Conservation (phyloP, 352 stramenopile species). For the Heterotrichella gracilis region DNA sequence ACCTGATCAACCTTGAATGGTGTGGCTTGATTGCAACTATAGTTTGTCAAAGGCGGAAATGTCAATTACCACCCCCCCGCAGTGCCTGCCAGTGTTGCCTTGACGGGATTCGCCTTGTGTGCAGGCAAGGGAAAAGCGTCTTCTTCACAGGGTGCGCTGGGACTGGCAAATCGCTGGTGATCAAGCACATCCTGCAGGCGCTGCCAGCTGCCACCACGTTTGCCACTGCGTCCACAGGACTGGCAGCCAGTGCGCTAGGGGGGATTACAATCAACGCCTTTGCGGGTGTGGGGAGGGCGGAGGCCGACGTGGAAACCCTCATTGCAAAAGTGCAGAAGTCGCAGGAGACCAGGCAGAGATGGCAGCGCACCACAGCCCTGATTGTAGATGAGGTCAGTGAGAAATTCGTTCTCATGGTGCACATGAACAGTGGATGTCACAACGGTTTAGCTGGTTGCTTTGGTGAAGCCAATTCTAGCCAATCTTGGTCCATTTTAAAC, state of each 20-base stretch:
- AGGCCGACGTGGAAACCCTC: neutral
- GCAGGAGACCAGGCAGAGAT: conserved; percentile 12
- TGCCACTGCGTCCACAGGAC: conserved; percentile 19
- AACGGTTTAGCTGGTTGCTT: no score
- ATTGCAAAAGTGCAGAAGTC: neutral
- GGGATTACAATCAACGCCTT: conserved; percentile 18
- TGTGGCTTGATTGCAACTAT: no score
- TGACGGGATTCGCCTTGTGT: no score
- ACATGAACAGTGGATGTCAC: no score
- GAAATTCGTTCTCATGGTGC: no score
- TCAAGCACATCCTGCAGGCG: conserved; percentile 17
- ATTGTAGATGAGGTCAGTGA: conserved; percentile 22
- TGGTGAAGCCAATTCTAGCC: no score
- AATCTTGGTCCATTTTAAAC: no score
- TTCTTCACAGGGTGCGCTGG: conserved; percentile 23
- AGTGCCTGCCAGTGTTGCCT: no score
- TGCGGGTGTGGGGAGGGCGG: neutral
- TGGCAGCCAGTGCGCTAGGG: conserved; percentile 17
- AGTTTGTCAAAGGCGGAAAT: no score
- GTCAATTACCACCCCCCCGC: no score
- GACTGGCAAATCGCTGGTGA: conserved; percentile 21
- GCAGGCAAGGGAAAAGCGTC: conserved; percentile 18
- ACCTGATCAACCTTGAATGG: no score
- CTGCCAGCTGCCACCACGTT: conserved; percentile 11
- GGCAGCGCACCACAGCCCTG: conserved; percentile 21